Base-by-base conservation (phyloP, 257 asterid genomes). In the Ajuga chamaepitys region DNA sequence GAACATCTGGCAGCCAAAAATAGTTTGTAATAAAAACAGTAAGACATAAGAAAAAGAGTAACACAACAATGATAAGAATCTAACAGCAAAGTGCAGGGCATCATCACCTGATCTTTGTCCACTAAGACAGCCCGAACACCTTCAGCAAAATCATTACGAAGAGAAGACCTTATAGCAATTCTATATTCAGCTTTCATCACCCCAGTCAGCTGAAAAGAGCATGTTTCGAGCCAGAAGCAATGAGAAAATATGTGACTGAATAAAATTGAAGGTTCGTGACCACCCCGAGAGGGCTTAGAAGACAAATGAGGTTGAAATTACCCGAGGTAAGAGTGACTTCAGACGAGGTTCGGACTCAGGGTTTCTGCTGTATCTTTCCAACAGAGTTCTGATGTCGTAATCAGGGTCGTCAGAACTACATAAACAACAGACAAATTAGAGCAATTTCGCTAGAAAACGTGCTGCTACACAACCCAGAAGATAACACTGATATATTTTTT, bases 111-210 rank as follows among this genome's bases (percentile, higher is more conserved):
- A 79, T 93, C 97, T 80, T 93, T 89, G 82, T 93, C 97, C 71
- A 89, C 95, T 77, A 93, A 80, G 74, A 93, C 94, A 48, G 98
- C 97, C 44, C 98, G 89, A 34, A 93, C 98, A 55, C 98, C 98
- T 83, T 93, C 98, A 3, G 78, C 46, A 67, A 93, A 89, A 80
- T 89, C 98, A 80, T 73, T 77, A 62, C 95, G 85, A 32, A 84
- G 86, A 69, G 94, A 79, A 21, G 90, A 77, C 78, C 96, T 87
- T 70, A 84, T 0, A 72, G 97, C 96, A 52, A 93, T 83, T 53
- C 95, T 86, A 71, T 89, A 89, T 70, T 93, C 98, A 30, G 83
- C 71, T 84, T 74, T 86, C 98, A 93, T 89, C 75, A 93, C 99
- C 26, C 92, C 95, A 61, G 77, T 71, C 70, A 93, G 85, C 99